phyloP scores from a whole-genome alignment of 805 yeast species.

The Starmerella tilneyi region DNA sequence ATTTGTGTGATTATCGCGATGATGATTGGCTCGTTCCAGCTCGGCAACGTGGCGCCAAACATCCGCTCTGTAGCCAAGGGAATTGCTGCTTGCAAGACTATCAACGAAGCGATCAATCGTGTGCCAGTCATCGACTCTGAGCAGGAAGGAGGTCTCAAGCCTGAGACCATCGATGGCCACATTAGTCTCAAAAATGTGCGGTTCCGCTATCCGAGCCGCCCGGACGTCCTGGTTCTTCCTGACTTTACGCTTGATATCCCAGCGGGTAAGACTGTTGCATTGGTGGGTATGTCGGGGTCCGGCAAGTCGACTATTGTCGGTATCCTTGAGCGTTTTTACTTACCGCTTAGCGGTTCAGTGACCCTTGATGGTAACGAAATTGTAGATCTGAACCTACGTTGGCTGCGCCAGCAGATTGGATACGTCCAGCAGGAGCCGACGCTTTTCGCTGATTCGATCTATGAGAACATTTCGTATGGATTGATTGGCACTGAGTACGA shows the following conservation, averaged over 20 bases:
- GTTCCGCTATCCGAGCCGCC: slow-evolving; percentile 70
- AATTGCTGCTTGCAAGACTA: slow-evolving; percentile 34
- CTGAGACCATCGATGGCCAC: slow-evolving; percentile 42
- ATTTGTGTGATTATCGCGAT: slow-evolving; percentile 34
- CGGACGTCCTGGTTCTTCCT: slow-evolving; percentile 70
- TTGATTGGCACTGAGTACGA: slow-evolving; percentile 63
- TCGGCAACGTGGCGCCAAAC: slow-evolving; percentile 37
- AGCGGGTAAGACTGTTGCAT: slow-evolving; percentile 83
- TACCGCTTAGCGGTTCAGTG: slow-evolving; percentile 62
- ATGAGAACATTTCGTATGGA: slow-evolving; percentile 84
- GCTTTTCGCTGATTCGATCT: slow-evolving; percentile 73
- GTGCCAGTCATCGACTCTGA: slow-evolving; percentile 34
- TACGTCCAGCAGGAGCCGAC: slow-evolving; percentile 97
- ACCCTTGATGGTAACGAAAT: slow-evolving; percentile 79
- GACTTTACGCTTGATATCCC: slow-evolving; percentile 71
- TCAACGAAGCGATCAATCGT: slow-evolving; percentile 38
- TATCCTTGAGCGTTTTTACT: slow-evolving; percentile 79
- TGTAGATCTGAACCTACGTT: slow-evolving; percentile 56
- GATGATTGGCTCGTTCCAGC: slow-evolving; percentile 36
- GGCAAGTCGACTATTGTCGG: slow-evolving; percentile 89
- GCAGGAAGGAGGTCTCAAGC: slow-evolving; percentile 26
- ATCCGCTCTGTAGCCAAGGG: slow-evolving; percentile 33
- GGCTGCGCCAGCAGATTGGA: slow-evolving; percentile 67
- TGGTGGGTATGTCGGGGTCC: slow-evolving; percentile 93
- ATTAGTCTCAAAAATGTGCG: slow-evolving; percentile 73